Evolutionary conservation across 2,329 filamentous ascomycete species (phyloP).

Genomic region (Septoria petroselini): DNA sequence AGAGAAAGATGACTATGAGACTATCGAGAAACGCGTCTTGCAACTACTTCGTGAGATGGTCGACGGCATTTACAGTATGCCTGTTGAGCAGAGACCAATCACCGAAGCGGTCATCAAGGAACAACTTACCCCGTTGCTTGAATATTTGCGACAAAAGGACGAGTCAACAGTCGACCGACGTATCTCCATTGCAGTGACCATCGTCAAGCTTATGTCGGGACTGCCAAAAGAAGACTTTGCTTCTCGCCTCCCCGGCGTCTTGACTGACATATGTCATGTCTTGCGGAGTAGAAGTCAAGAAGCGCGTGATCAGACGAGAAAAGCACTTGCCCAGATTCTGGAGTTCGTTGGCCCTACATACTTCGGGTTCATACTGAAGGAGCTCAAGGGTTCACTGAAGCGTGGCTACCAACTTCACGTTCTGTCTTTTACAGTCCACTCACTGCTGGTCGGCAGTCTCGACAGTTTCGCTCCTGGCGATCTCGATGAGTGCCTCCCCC

Average conservation of each 20-base stretch:
- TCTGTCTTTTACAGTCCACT: conserved; percentile 76
- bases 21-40: conserved; percentile 77
- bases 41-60: conserved; percentile 76
- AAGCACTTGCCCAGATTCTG: conserved; percentile 81
- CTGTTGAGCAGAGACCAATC: conserved; percentile 17
- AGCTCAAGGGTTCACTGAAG: conserved; percentile 76
- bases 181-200: conserved; percentile 82
- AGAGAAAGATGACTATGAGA: conserved; percentile 51
- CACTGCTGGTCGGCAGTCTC: not conserved
- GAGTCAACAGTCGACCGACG: conserved; percentile 91
- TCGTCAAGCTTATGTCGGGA: conserved; percentile 80
- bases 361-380: conserved; percentile 90
- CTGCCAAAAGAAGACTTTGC: conserved; percentile 71
- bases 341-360: conserved; percentile 75
- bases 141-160: conserved; percentile 89
- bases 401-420: conserved; percentile 93
- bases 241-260: conserved; percentile 71
- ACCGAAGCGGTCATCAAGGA: conserved; percentile 57
- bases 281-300: conserved; percentile 85
- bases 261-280: conserved; percentile 91
- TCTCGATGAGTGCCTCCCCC: conserved; percentile 78
- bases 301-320: conserved; percentile 83
- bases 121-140: conserved; percentile 74
- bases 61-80: conserved; percentile 61
- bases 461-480: conserved; percentile 70